phyloP scores from a whole-genome alignment of 768 basidiomycete genomes.

The Macrolepiota fuliginosa region DNA sequence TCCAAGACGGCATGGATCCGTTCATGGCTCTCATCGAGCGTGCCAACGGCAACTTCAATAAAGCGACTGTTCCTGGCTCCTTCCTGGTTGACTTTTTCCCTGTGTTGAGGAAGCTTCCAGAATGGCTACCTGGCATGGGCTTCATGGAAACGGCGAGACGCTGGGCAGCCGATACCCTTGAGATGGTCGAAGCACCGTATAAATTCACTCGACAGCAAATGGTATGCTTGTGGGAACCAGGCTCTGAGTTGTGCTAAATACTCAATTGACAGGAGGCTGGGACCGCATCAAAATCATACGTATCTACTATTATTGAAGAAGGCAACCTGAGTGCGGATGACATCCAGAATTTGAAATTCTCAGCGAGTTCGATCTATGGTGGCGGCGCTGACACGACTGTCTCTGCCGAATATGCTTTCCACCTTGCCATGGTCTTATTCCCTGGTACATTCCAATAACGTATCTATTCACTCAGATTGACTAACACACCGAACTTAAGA shows the following conservation, averaged over 20 bases:
- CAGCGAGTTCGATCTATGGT: slow-evolving; percentile 39
- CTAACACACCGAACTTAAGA: slow-evolving; percentile 27
- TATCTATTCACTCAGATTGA: background rate
- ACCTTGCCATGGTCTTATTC: slow-evolving; percentile 44
- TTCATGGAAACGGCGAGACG: slow-evolving; percentile 45
- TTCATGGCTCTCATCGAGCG: slow-evolving; percentile 49
- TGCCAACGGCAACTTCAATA: slow-evolving; percentile 51
- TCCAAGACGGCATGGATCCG: slow-evolving; percentile 49
- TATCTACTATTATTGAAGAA: slow-evolving; percentile 38
- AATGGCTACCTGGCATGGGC: slow-evolving; percentile 54
- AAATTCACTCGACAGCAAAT: slow-evolving; percentile 43
- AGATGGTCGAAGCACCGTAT: slow-evolving; percentile 43
- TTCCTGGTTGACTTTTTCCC: slow-evolving; percentile 44
- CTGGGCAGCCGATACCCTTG: slow-evolving; percentile 36
- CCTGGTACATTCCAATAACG: slow-evolving; percentile 22
- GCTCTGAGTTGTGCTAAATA: background rate
- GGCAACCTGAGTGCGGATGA: slow-evolving; percentile 31
- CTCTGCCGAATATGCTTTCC: slow-evolving; percentile 43
- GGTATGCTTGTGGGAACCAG: slow-evolving; percentile 27
- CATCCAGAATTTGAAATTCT: slow-evolving; percentile 37
- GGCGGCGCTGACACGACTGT: slow-evolving; percentile 53
- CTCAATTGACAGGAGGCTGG: slow-evolving; percentile 33
- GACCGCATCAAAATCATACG: slow-evolving; percentile 39
- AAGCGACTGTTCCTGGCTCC: slow-evolving; percentile 46
- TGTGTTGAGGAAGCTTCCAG: slow-evolving; percentile 44